Percentiles rank a stretch among this genome's conserved stretches.
Evolutionary conservation across 2,329 filamentous ascomycete species (phyloP).

Genomic region (Alternaria solani): DNA sequence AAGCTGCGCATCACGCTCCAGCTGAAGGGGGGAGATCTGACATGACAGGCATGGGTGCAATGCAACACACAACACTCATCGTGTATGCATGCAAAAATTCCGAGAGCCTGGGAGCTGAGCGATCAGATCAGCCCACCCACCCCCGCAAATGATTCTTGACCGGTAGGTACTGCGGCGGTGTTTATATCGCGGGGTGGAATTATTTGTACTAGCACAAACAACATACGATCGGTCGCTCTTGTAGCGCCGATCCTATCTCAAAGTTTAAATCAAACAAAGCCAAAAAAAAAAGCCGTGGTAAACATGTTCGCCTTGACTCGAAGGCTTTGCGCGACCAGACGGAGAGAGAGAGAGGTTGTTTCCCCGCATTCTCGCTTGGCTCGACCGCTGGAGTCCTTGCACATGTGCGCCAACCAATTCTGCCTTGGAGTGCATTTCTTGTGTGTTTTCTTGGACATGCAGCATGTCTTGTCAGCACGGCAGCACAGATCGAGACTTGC

Average conservation of each 20-base stretch:
- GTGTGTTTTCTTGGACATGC: slow-evolving; percentile 2
- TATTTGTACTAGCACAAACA: neutral
- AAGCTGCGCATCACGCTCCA: neutral
- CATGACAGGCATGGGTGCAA: neutral
- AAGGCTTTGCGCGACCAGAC: slow-evolving; percentile 2
- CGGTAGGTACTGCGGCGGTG: neutral
- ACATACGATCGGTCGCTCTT: neutral
- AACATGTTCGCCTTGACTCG: neutral
- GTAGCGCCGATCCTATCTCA: neutral
- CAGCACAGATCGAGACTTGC: neutral
- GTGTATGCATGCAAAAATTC: neutral
- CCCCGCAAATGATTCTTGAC: neutral
- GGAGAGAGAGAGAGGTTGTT: slow-evolving; percentile 1
- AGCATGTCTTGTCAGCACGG: neutral
- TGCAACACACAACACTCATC: slow-evolving; percentile 3
- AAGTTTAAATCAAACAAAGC: neutral
- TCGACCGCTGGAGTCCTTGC: neutral
- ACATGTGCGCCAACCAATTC: neutral
- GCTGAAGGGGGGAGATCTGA: neutral
- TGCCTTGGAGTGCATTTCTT: neutral
- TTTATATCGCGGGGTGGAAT: neutral
- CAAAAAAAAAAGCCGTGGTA: neutral
- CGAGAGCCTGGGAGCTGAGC: neutral
- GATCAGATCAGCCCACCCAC: neutral
- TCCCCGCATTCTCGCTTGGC: slow-evolving; percentile 12